A percentile compares a stretch with the other conserved stretches of the same genome.
phyloP scores from a whole-genome alignment of 805 yeast genomes.

The Lipomyces spencermartinsiae region DNA sequence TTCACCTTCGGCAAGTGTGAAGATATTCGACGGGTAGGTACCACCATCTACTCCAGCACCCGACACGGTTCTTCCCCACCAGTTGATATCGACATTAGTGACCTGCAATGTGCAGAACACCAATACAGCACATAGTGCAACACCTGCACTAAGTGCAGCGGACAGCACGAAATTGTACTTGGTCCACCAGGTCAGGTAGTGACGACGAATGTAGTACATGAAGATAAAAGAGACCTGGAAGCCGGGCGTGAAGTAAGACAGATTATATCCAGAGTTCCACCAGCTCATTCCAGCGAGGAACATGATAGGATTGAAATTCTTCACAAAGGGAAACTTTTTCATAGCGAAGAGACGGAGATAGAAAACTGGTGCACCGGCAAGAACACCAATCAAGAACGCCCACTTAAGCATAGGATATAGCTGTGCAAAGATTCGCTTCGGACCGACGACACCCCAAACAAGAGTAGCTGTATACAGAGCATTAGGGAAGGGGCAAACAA shows the following conservation, averaged over 20 bases:
- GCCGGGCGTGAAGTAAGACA: conserved; percentile 36
- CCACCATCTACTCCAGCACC: conserved; percentile 39
- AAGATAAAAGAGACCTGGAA: conserved; percentile 49
- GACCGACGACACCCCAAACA: conserved; percentile 67
- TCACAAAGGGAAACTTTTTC: conserved; percentile 14
- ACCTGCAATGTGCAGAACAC: conserved; percentile 61
- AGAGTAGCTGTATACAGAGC: conserved; percentile 58
- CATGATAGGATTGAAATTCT: conserved; percentile 31
- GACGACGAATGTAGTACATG: conserved; percentile 51
- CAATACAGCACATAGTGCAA: conserved; percentile 63
- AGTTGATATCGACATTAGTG: conserved; percentile 52
- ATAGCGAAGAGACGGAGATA: conserved; percentile 12
- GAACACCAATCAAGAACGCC: conserved; percentile 36
- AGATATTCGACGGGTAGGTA: conserved; percentile 9
- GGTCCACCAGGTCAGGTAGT: conserved; percentile 62
- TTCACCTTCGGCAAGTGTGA: conserved; percentile 41
- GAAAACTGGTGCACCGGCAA: conserved; percentile 32
- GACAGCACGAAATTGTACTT: conserved; percentile 59
- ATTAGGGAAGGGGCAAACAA: conserved; percentile 51
- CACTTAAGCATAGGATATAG: conserved; percentile 37
- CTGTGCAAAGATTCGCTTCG: conserved; percentile 51
- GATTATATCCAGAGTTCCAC: conserved; percentile 28
- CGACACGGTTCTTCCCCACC: conserved; percentile 69
- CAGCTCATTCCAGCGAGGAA: conserved; percentile 30
- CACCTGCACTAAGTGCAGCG: conserved; percentile 66